Base-by-base conservation (phyloP, 2,329 filamentous ascomycete species). In the Trichoderma polysporum region DNA sequence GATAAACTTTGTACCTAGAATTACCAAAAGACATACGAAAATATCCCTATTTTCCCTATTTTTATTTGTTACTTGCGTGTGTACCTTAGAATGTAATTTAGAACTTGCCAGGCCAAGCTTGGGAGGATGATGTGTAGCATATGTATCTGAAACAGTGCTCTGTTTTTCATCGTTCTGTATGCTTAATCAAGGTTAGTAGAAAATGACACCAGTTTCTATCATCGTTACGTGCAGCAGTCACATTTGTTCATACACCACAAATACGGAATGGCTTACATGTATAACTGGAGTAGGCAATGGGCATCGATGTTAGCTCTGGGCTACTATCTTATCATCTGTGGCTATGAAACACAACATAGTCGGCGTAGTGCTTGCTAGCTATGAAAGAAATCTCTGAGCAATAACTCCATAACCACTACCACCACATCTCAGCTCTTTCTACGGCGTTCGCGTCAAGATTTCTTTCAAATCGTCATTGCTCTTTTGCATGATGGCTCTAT, bases 251-350 rank as follows among this genome's bases (percentile, higher is more conserved):
- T 39, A 13, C 10, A 19, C 6, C 17, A 9, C 4, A 19, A 45
- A 8, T 19, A 2, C 8, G 10, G 10, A 15, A 22, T 8, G n/a
- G 2, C n/a, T 17, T 13, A 31, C 5, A 45, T 17, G 10, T 19
- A 9, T 39, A 39, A n/a, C 45, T 29, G 17, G 19, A 45, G 15
- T 45, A 45, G 60, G 60, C 22, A 54, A 63, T 35, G n/a, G 17
- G 13, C 25, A 41, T 25, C 33, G 25, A n/a, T 4, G 5, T 39
- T 41, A 29, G 29, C 29, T 47, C 29, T 3, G 22, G 47, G 12
- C 7, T 5, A 12, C 33, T n/a, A 5, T 17, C n/a, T 17, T 19
- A 17, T 1, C 12, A 12, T 4, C 22, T 13, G 1, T 3, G 22
- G 15, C 17, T 12, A 4, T n/a, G 15, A 49, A 31, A n/a, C 17